Evolutionary conservation across 169 alveolate species (phyloP).

Genomic region (Plasmodium knowlesi): DNA sequence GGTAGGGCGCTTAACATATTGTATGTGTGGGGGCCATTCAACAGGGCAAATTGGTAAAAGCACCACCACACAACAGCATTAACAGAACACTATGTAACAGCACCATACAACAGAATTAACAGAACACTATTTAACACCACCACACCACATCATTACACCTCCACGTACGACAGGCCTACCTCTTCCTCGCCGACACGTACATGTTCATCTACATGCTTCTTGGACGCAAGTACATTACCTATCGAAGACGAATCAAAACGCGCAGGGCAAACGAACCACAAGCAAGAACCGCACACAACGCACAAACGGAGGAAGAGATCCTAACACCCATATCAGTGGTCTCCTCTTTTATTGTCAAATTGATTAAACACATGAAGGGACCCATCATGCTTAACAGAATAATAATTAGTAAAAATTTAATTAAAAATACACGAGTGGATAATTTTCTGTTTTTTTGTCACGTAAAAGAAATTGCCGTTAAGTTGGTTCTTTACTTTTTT

Average conservation of each 20-base stretch:
- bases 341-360: conserved; percentile 26
- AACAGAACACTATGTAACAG: too few relatives aligned
- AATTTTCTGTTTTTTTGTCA: conserved; percentile 48
- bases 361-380: conserved; percentile 52
- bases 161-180: neutral
- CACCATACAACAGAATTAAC: neutral
- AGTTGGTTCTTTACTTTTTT: conserved; percentile 21
- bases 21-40: neutral
- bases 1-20: neutral
- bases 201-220: conserved; percentile 61
- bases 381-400: conserved; percentile 31
- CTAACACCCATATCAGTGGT: conserved; percentile 37
- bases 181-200: conserved; percentile 35
- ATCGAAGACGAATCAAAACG: neutral
- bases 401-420: conserved; percentile 42
- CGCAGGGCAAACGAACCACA: neutral
- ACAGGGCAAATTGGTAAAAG: neutral
- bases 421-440: conserved; percentile 58
- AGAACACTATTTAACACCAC: too few relatives aligned
- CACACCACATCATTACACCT: neutral
- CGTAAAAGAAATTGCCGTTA: conserved; percentile 26
- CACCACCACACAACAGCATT: neutral
- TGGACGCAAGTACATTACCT: conserved; percentile 42
- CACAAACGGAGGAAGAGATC: neutral
- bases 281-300: neutral